Evolutionary conservation across 23 red algal genomes (phyloP), one percentile per base, ranked within the genome.

Genomic region (Gracilaria vermiculophylla): DNA sequence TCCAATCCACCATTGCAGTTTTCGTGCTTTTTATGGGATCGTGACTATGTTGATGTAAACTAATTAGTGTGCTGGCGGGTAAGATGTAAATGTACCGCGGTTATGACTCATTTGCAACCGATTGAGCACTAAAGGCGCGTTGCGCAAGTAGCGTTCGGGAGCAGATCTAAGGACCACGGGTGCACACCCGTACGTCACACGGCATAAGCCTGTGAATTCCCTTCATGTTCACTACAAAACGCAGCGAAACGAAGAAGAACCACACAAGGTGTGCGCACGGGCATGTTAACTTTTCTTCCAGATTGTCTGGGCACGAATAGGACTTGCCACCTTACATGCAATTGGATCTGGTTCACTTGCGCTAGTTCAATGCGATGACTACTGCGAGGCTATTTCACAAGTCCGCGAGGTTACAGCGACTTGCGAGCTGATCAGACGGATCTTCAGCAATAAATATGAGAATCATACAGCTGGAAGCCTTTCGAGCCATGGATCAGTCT

Each of bases 151-250:
- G 48, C 40, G 45, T 33, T 14, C 58, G 62, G 23, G 55, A 73
- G 81, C 81, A 85, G 81, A 85, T 85, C 81, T 70, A 85, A 85
- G 62, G 81, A 85, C 81, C 81, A 53, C 81, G 81, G 60, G 35
- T 23, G 41, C 40, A 62, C 35, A 47, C 42, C 81, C 60, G 6
- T 50, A 8, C 50, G 12, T 24, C 34, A 62, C 79, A 45, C 32
- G 64, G 37, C 81, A 12, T 5, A 85, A 31, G 60, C 39, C 81
- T 85, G 57, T 35, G 19, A 58, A 51, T 45, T 25, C 33, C 34
- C 23, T 53, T 66, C 60, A 13, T 36, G 23, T 20, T 15, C 33
- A 56, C 81, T 62, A 71, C 81, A 85, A 71, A 41, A 85, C 81
- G 81, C 25, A 62, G 81, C 11, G 39, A 35, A 45, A 45, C 58